Base-by-base conservation (phyloP, 2,329 filamentous ascomycete species). In the Fusarium keratoplasticum region DNA sequence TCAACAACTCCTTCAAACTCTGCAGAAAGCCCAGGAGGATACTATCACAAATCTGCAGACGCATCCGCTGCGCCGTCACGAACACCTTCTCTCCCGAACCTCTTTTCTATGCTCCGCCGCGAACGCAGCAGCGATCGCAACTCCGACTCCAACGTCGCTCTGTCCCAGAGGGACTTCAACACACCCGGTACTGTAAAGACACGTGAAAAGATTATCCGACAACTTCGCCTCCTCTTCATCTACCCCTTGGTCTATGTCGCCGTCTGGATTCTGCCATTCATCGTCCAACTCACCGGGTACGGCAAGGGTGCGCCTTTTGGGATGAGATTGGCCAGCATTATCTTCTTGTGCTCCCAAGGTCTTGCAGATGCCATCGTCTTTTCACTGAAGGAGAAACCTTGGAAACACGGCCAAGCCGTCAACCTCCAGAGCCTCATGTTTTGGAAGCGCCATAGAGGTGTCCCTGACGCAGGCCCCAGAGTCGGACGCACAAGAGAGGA, bases 171-270 rank as follows among this genome's bases (percentile, higher is more conserved):
- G 18, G 64, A 60, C 64, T 71, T 79, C 13, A 77, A 79, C 60
- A 65, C 76, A 4, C 75, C 78, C 0, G 80, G 78, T 5, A 80
- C 85, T 52, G 70, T 79, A 22, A 78, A 81, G 54, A 80, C 87
- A 10, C 87, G 90, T 14, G 83, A 87, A 18, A 89, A 88, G 67
- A 91, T 94, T 67, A 87, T 89, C 52, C 88, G 91, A 11, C 93
- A 95, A 77, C 86, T 95, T 3, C 89, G 92, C 35, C 88, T 93
- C 33, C 86, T 95, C 20, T 94, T 95, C 82, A 90, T 95, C 57
- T 96, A 96, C 80, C 94, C 94, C 0, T 80, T 92, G 20, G 88
- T 93, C 5, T 95, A 96, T 81, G 86, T 93, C 22, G 81, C 89
- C 6, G 89, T 94, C 73, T 96, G 94, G 94, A 82, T 93, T 5